Base-by-base conservation (phyloP, 1,139 yeast species). In the Candida sp. region DNA sequence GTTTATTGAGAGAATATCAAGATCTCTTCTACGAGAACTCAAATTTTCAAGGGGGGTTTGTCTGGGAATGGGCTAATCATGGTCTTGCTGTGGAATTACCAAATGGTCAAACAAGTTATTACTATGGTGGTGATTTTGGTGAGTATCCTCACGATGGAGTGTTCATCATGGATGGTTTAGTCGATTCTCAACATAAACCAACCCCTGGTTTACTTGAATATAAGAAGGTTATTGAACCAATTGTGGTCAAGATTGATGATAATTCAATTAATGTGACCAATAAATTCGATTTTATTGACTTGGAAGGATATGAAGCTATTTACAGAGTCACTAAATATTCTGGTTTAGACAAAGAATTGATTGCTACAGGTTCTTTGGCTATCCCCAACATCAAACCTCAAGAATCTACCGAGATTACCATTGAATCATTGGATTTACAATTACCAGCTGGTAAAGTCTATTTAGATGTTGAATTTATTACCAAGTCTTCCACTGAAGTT, bases 41-140 rank as follows among this genome's bases (percentile, higher is more conserved):
- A 2, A 49, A 62, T 6, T 44, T 61, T 12, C 68, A 63, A 43
- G 71, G 71, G 11, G 71, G 71, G 5, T 65, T 62, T 46, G 51
- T 66, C 23, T 66, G 71, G 71, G 71, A 66, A 46, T 66, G 71
- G 71, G 65, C 66, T 5, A 64, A 64, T 44, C 71, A 66, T 47
- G 71, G 71, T 5, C 41, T 66, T 6, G 47, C 45, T 33, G 45
- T 40, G 19, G 35, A 42, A 35, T 37, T 47, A 38, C n/a, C 21
- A 6, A 43, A 53, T 45, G 55, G 55, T 25, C 34, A 46, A 11
- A 44, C 44, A 21, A 53, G 47, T 21, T 63, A 57, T 41, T 61
- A 55, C 21, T 65, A 64, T 43, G 71, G 71, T 2, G 71, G 71
- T 23, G 71, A 66, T 42, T 66, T 65, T 43, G 66, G 60, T 22